Percentiles rank a stretch among this genome's conserved stretches.
Conservation (phyloP, 768 basidiomycete species). For the Termitomyces sp. region DNA sequence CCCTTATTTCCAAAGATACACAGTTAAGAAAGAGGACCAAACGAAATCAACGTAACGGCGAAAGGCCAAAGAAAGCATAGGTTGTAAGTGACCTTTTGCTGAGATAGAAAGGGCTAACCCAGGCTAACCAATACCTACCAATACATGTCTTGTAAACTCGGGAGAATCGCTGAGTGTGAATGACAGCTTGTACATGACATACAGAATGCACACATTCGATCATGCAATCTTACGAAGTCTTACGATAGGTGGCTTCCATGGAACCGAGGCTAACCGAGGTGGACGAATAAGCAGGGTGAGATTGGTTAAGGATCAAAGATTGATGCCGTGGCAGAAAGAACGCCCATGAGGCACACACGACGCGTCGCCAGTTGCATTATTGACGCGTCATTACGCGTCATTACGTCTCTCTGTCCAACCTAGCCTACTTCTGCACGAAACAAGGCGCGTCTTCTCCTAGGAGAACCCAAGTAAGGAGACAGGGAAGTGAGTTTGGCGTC, state of each 20-base stretch:
- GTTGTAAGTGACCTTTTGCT: not conserved
- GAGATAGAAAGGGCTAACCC: not conserved
- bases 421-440: conserved; percentile 4
- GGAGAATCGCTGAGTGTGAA: not conserved
- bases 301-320: conserved; percentile 24
- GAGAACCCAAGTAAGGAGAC: conserved; percentile 2
- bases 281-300: conserved; percentile 25
- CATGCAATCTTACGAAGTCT: conserved; percentile 1
- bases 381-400: conserved; percentile 50
- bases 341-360: conserved; percentile 19
- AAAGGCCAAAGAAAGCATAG: not conserved
- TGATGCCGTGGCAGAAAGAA: conserved; percentile 19
- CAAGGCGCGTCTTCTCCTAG: conserved; percentile 14
- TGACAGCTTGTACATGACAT: not conserved
- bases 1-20: no score
- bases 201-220: not conserved
- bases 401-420: conserved; percentile 27
- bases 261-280: conserved; percentile 22
- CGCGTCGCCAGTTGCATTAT: conserved; percentile 16
- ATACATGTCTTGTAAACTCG: not conserved
- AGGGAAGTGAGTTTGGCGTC: conserved; percentile 4
- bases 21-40: no score
- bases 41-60: not conserved
- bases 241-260: conserved; percentile 15
- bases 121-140: not conserved